Evolutionary conservation across 495 filamentous ascomycete species (phyloP).

Genomic region (Venustampulla echinocandica): DNA sequence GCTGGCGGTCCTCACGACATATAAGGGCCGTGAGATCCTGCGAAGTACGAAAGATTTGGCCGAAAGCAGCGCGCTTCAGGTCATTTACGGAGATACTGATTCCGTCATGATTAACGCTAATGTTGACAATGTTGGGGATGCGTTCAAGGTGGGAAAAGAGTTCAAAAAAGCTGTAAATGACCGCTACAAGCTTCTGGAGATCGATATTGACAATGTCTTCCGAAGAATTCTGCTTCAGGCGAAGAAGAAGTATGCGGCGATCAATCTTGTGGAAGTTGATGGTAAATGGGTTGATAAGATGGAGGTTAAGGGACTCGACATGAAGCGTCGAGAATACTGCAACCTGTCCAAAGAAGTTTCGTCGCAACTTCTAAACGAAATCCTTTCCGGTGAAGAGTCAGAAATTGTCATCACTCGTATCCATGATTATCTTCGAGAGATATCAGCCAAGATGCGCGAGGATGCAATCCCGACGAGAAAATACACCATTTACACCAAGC

Average conservation of each 20-base stretch:
- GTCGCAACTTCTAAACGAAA: constrained; percentile 71
- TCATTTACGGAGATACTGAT: constrained; percentile 98
- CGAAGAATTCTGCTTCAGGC: constrained; percentile 86
- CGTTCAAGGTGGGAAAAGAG: constrained; percentile 71
- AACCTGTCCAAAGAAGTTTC: constrained; percentile 89
- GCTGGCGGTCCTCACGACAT: constrained; percentile 90
- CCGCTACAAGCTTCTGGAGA: constrained; percentile 80
- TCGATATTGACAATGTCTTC: constrained; percentile 98
- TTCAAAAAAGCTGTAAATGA: constrained; percentile 72
- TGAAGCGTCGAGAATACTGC: constrained; percentile 95
- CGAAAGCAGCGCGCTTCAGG: constrained; percentile 75
- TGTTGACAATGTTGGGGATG: constrained; percentile 84
- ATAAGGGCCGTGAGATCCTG: constrained; percentile 95
- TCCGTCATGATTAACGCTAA: constrained; percentile 99
- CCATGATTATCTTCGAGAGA: constrained; percentile 82
- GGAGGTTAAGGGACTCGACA: constrained; percentile 97
- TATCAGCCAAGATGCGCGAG: constrained; percentile 74
- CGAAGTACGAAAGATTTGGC: constrained; percentile 90
- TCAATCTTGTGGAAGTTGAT: constrained; percentile 82
- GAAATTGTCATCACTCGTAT: constrained; percentile 83
- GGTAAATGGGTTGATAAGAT: constrained; percentile 90
- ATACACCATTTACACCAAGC: constrained; percentile 96
- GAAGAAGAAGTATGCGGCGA: constrained; percentile 98
- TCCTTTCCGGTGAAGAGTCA: constrained; percentile 86
- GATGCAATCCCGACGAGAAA: constrained; percentile 63